Evolutionary conservation across 192 early-diverging fungal genomes (phyloP).

Genomic region (Helicostylum pulchrum): DNA sequence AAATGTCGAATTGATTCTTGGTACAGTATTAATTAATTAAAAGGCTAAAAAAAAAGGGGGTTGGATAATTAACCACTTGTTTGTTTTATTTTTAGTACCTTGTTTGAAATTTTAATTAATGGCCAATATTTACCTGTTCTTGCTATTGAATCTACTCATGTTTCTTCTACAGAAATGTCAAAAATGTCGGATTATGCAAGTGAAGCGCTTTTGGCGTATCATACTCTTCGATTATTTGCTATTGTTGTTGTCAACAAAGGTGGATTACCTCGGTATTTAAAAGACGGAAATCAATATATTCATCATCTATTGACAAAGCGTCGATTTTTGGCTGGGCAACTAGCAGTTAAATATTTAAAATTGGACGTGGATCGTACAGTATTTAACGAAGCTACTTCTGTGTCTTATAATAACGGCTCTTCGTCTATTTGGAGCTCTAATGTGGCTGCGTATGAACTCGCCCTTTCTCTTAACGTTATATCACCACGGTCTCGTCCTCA

Average conservation of each 20-base stretch:
- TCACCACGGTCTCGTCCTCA: constrained; percentile 46
- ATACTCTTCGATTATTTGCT: constrained; percentile 60
- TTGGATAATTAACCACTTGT: background rate
- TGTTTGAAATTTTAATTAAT: constrained; percentile 65
- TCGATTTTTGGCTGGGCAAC: constrained; percentile 58
- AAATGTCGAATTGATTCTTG: constrained; percentile 35
- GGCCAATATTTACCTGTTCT: constrained; percentile 73
- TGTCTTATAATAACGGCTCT: too few species aligned
- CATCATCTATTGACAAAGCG: constrained; percentile 64
- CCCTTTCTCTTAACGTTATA: constrained; percentile 12
- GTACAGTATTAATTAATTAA: constrained; percentile 32
- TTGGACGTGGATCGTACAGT: constrained; percentile 58
- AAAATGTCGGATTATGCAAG: constrained; percentile 55
- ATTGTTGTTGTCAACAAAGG: constrained; percentile 55
- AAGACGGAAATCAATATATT: constrained; percentile 65
- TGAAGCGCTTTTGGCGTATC: constrained; percentile 50
- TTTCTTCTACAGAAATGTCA: constrained; percentile 40
- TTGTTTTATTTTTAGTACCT: constrained; percentile 18
- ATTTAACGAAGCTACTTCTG: background rate
- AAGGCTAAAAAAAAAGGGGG: background rate
- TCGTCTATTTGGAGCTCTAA: constrained; percentile 52
- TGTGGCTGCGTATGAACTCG: constrained; percentile 31
- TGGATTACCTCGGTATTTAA: constrained; percentile 66
- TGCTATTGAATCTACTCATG: constrained; percentile 57
- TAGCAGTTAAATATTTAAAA: constrained; percentile 51